These are phyloP conservation scores for Vicia faba DNA, from an alignment of 306 rosid genomes.

Conservation along the genomic window DNA sequence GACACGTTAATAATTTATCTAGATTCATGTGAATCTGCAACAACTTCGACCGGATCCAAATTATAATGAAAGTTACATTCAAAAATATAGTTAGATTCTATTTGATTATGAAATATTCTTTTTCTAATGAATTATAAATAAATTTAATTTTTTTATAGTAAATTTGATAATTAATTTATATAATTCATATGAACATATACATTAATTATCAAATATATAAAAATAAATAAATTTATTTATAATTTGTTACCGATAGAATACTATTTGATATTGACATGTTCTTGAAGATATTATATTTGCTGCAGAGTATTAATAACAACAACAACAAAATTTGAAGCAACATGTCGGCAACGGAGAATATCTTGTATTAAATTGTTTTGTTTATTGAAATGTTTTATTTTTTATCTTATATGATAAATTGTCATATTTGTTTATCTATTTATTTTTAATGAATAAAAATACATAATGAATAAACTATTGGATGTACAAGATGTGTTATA, in stretches of 20 bases:
- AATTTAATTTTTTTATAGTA: no score
- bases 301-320: background rate
- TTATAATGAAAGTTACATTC: background rate
- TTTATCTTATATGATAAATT: no score
- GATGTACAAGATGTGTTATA: no score
- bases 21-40: constrained; percentile 47
- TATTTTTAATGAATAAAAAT: no score
- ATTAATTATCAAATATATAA: no score
- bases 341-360: constrained; percentile 30
- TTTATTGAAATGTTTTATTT: no score
- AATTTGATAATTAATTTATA: no score
- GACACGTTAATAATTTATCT: constrained; percentile 36
- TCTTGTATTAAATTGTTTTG: background rate
- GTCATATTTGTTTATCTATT: background rate
- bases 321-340: background rate
- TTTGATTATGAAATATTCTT: background rate
- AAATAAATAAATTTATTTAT: no score
- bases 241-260: no score
- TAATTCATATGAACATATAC: no score
- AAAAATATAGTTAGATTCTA: background rate
- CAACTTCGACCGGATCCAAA: constrained; percentile 37
- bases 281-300: constrained; percentile 28
- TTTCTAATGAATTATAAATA: no score
- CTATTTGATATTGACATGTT: constrained; percentile 22
- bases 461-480: no score